Base-by-base conservation (phyloP, 495 filamentous ascomycete genomes). In the Aspergillus biplanus region DNA sequence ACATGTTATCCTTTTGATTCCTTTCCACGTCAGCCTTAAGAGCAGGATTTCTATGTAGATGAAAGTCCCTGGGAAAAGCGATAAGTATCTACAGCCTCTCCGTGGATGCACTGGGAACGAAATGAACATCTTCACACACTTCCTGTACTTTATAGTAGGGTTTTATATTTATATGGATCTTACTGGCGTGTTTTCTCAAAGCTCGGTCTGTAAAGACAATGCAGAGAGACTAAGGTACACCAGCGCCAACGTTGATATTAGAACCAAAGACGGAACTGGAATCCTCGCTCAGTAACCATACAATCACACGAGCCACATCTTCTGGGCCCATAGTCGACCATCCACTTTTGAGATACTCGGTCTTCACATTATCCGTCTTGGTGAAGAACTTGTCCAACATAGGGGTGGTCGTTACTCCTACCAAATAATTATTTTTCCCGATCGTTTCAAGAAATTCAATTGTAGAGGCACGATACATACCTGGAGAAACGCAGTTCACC, bases 381-480 rank as follows among this genome's bases (percentile, higher is more conserved):
- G 32, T 13, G 21, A 58, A 8, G 16, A 63, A 58, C 18, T 42
- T 21, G 31, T 34, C 46, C 4, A 63, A 53, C 47, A 58, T 44
- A 0, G 61, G 61, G 0, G 61, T 63, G n/a, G 18, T 15, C 7
- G 61, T 63, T 6, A 34, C 55, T 8, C 61, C 61, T 63, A 33
- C n/a, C 4, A 71, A 5, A 87, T 86, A 34, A 47, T 31, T 35
- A 55, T 3, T 53, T 32, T 35, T n/a, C n/a, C n/a, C n/a, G n/a
- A n/a, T n/a, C n/a, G n/a, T n/a, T n/a, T n/a, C n/a, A n/a, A n/a
- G n/a, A n/a, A n/a, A n/a, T n/a, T n/a, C n/a, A n/a, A n/a, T n/a
- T n/a, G n/a, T n/a, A n/a, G n/a, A 21, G 15, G 9, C 15, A 34
- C 37, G 4, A 13, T 11, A 39, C 56, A 12, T 33, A 65, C 63